Percentiles rank a stretch among this genome's conserved stretches.
phyloP scores from a whole-genome alignment of 2,329 filamentous ascomycete genomes.

The Beauveria australis region DNA sequence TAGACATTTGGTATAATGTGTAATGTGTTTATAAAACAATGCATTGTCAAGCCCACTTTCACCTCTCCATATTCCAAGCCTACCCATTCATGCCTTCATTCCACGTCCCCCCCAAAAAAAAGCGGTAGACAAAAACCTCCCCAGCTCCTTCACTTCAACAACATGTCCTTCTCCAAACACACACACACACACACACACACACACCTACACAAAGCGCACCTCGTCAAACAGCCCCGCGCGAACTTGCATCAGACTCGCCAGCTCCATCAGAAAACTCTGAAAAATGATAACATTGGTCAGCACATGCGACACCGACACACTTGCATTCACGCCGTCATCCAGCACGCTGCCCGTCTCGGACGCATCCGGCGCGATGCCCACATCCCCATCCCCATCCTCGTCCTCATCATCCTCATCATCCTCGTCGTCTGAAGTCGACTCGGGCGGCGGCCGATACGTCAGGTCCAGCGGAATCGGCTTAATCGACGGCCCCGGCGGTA shows the following conservation, averaged over 20 bases:
- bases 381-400: conserved; percentile 11
- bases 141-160: too few relatives aligned
- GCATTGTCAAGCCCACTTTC: too few relatives aligned
- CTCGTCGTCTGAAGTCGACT: conserved; percentile 3
- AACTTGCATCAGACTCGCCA: conserved; percentile 67
- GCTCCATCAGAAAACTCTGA: conserved; percentile 71
- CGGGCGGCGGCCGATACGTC: conserved; percentile 12
- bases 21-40: too few relatives aligned
- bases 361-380: conserved; percentile 19
- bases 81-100: too few relatives aligned
- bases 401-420: conserved; percentile 16
- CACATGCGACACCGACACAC: conserved; percentile 66
- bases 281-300: conserved; percentile 72
- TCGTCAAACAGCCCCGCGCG: conserved; percentile 70
- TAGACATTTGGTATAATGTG: too few relatives aligned
- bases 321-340: conserved; percentile 22
- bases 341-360: conserved; percentile 18
- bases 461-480: conserved; percentile 41
- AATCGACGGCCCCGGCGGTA: conserved; percentile 36
- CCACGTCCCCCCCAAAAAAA: too few relatives aligned
- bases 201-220: conserved; percentile 46
- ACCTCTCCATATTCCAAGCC: too few relatives aligned
- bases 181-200: too few relatives aligned
- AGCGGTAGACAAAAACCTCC: too few relatives aligned
- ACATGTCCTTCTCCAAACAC: too few relatives aligned